Conservation (phyloP, 306 rosid genomes). For the Vigna angularis region DNA sequence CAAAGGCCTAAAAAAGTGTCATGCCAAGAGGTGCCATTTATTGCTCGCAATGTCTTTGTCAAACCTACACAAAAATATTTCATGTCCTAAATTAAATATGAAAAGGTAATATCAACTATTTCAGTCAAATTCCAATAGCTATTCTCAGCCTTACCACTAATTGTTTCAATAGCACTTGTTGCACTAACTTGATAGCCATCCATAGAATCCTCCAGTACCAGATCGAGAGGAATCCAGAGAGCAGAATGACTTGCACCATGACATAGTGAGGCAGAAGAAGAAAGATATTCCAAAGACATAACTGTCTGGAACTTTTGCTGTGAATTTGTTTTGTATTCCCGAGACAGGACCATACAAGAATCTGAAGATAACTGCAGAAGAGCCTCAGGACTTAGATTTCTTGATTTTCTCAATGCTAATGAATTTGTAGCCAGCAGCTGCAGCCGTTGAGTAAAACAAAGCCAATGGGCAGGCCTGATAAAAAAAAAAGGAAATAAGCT, state of each 20-base stretch:
- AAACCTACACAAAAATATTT: slow-evolving; percentile 64
- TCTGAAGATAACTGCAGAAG: slow-evolving; percentile 70
- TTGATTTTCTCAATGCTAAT: slow-evolving; percentile 73
- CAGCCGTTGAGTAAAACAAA: slow-evolving; percentile 64
- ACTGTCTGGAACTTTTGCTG: slow-evolving; percentile 69
- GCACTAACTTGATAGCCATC: slow-evolving; percentile 95
- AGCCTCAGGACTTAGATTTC: slow-evolving; percentile 64
- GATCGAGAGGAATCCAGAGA: slow-evolving; percentile 97
- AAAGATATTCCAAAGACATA: slow-evolving; percentile 79
- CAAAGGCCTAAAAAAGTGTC: slow-evolving; percentile 94
- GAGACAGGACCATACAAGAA: slow-evolving; percentile 56
- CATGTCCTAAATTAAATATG: slow-evolving; percentile 12
- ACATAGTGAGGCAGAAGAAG: slow-evolving; percentile 77
- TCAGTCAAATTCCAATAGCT: slow-evolving; percentile 37
- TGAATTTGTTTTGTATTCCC: slow-evolving; percentile 73
- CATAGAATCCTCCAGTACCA: slow-evolving; percentile 95
- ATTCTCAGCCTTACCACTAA: slow-evolving; percentile 61
- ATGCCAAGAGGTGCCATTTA: slow-evolving; percentile 94
- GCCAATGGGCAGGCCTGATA: slow-evolving; percentile 87
- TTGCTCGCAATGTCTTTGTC: slow-evolving; percentile 89
- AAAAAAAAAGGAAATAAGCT: slow-evolving; percentile 38
- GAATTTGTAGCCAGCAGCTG: slow-evolving; percentile 73
- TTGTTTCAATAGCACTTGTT: slow-evolving; percentile 85
- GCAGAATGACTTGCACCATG: slow-evolving; percentile 82
- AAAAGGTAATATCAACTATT: slow-evolving; percentile 27